Evolutionary conservation across 2,329 filamentous ascomycete species (phyloP).

Genomic region (Lithohypha guttulata): DNA sequence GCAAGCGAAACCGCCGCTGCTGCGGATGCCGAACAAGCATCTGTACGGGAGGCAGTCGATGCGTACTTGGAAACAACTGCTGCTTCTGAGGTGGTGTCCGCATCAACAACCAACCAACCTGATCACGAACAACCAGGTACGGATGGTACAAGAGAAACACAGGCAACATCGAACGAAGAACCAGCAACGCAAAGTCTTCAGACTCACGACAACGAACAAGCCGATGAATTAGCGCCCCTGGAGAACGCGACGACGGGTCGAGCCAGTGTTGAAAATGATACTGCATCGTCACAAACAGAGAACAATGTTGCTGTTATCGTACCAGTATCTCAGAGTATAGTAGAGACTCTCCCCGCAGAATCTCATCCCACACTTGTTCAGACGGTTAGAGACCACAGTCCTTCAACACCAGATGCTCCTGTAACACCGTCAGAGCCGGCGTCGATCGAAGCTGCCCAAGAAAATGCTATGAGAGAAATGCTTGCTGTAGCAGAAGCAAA

Average conservation of each 20-base stretch:
- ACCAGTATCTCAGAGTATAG: no score
- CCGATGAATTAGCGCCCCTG: no score
- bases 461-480: background rate
- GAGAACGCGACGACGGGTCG: no score
- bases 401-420: background rate
- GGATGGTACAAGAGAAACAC: constrained; percentile 14
- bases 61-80: constrained; percentile 12
- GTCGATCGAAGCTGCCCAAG: background rate
- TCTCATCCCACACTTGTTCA: no score
- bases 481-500: background rate
- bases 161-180: no score
- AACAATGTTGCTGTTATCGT: no score
- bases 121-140: no score
- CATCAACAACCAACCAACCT: constrained; percentile 2
- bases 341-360: no score
- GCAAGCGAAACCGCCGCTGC: constrained; percentile 10
- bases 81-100: background rate
- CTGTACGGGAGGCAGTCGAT: constrained; percentile 15
- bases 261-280: no score
- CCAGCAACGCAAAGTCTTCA: no score
- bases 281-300: no score
- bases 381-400: background rate
- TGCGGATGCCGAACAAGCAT: constrained; percentile 18
- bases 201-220: no score
- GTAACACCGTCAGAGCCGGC: background rate